Percentiles rank a stretch among this genome's conserved stretches.
Evolutionary conservation across 345 rosid species (phyloP).

Genomic region (Salix caprea): DNA sequence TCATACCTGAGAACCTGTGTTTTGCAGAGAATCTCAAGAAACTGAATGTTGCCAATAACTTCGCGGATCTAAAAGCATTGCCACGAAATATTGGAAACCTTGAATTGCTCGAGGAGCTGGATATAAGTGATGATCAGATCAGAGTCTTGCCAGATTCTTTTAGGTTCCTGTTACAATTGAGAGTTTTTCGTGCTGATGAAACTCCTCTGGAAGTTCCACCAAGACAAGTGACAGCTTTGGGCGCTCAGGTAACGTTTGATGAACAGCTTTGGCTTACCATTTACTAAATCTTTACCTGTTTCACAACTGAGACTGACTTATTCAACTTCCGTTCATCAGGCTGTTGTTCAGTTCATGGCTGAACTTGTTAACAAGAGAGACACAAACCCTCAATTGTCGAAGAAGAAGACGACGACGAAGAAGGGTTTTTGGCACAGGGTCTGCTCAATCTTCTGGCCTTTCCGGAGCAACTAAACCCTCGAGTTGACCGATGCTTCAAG

Average conservation of each 20-base stretch:
- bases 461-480: background rate
- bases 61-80: slow-evolving; percentile 58
- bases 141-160: slow-evolving; percentile 51
- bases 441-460: slow-evolving; percentile 24
- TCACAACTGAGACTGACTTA: background rate
- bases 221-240: slow-evolving; percentile 39
- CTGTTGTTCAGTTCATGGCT: slow-evolving; percentile 49
- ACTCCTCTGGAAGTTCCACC: slow-evolving; percentile 67
- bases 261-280: background rate
- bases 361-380: slow-evolving; percentile 33
- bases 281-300: background rate
- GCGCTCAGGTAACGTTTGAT: slow-evolving; percentile 50
- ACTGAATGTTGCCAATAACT: slow-evolving; percentile 55
- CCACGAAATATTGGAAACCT: slow-evolving; percentile 62
- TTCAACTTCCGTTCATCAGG: slow-evolving; percentile 30
- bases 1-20: slow-evolving; percentile 52
- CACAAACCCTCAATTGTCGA: slow-evolving; percentile 17
- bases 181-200: slow-evolving; percentile 46
- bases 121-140: slow-evolving; percentile 61
- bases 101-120: slow-evolving; percentile 70
- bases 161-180: slow-evolving; percentile 42
- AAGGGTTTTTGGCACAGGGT: slow-evolving; percentile 31
- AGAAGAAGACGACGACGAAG: slow-evolving; percentile 15
- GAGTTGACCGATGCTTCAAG: background rate
- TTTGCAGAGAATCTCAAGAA: slow-evolving; percentile 44